Base-by-base conservation (phyloP, 345 rosid species). In the Populus tremula region DNA sequence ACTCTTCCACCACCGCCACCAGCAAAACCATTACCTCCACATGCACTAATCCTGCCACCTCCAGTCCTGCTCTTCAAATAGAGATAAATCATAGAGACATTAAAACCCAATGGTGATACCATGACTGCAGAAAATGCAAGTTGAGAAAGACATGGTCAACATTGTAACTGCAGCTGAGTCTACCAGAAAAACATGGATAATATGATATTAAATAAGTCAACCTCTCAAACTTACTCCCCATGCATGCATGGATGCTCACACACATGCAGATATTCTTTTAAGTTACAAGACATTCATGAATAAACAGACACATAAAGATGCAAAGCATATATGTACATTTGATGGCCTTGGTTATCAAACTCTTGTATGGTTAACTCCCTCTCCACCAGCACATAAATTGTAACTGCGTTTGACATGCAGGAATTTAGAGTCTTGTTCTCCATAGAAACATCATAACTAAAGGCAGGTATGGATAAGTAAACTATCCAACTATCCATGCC, bases 1-100 rank as follows among this genome's bases (percentile, higher is more conserved):
- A 94, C 87, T 91, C 99, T 92, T 80, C 99, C 99, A 73, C 99
- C 99, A 50, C 99, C 98, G 33, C 99, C 99, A 78, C 98, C 99
- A 70, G 86, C 98, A 86, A 87, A 94, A 82, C 99, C 99, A 86
- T 87, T 82, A 75, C 99, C 99, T 68, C 99, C 99, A 82, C 98
- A 90, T 23, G 99, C 97, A 84, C 97, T 96, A 74, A 96, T 89
- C 85, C 73, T 76, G 75, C 99, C 99, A 90, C 82, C 75, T 87
- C 99, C 99, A 67, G 87, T 92, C 99, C 99, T 96, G 97, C 88
- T 83, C 88, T 87, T 80, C 81, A 86, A 82, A 90, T 73, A 83
- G 77, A 75, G 38, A 78, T 70, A 80, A 54, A 74, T 59, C 77
- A 62, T 1, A 45, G 49, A 67, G 23, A 80, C 25, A 71, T 77